phyloP scores from a whole-genome alignment of 2,329 filamentous ascomycete species.

The Penicillium sp. region DNA sequence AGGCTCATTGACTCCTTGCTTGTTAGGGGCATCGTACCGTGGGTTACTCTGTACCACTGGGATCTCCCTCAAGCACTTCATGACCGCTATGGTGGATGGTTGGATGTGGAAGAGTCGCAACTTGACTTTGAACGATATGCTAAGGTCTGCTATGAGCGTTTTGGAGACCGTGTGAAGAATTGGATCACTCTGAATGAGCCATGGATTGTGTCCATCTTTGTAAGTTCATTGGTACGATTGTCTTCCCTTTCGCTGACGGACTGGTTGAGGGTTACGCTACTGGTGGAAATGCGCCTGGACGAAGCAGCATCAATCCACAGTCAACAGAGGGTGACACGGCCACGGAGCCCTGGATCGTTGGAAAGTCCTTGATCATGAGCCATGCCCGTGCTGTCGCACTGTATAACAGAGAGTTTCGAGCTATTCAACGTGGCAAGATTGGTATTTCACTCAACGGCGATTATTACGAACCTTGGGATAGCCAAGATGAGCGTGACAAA shows the following conservation, averaged over 20 bases:
- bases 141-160: constrained; percentile 37
- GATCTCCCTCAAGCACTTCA: constrained; percentile 39
- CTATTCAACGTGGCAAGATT: constrained; percentile 21
- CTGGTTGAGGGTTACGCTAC: constrained; percentile 14
- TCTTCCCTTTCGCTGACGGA: not conserved
- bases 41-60: constrained; percentile 45
- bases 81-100: constrained; percentile 36
- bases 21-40: constrained; percentile 39
- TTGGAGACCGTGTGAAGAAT: constrained; percentile 37
- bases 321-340: constrained; percentile 16
- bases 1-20: constrained; percentile 43
- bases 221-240: not conserved
- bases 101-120: constrained; percentile 25
- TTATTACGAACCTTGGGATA: constrained; percentile 27
- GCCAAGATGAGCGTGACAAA: constrained; percentile 16
- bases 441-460: constrained; percentile 24
- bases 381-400: constrained; percentile 22
- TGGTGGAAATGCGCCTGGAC: constrained; percentile 25
- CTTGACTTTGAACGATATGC: constrained; percentile 44
- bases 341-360: constrained; percentile 28
- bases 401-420: constrained; percentile 22
- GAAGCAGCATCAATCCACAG: constrained; percentile 17
- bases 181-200: constrained; percentile 48
- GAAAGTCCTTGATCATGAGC: constrained; percentile 26
- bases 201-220: constrained; percentile 26